phyloP scores from a whole-genome alignment of 768 basidiomycete species.

The Tephrocybe sp. region DNA sequence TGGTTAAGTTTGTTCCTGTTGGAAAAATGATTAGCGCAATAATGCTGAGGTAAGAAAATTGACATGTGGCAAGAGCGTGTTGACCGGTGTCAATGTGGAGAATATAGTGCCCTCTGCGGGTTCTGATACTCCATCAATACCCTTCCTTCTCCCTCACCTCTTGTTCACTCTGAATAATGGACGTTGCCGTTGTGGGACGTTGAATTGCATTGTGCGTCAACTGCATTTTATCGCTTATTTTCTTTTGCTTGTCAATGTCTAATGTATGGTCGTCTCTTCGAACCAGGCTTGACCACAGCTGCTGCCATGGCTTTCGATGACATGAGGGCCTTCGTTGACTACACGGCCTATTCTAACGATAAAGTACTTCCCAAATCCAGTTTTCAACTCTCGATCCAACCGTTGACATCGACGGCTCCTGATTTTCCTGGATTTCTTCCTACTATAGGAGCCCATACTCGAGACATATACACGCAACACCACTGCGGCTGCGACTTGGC shows the following conservation, averaged over 20 bases:
- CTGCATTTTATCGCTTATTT: conserved; percentile 5
- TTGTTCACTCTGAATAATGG: conserved; percentile 10
- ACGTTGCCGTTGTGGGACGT: conserved; percentile 7
- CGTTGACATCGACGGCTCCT: conserved; percentile 12
- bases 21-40: conserved; percentile 14
- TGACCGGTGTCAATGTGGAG: conserved; percentile 17
- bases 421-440: conserved; percentile 14
- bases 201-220: conserved; percentile 19
- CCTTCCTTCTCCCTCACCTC: conserved; percentile 8
- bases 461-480: background rate
- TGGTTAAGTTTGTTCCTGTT: conserved; percentile 19
- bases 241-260: conserved; percentile 10
- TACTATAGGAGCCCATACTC: conserved; percentile 10
- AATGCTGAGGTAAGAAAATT: conserved; percentile 19
- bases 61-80: conserved; percentile 25
- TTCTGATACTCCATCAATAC: conserved; percentile 14
- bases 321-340: conserved; percentile 10
- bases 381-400: background rate
- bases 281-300: conserved; percentile 13
- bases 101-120: conserved; percentile 8
- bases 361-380: conserved; percentile 1
- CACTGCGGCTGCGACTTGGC: background rate
- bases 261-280: conserved; percentile 5
- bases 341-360: conserved; percentile 4
- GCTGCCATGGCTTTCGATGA: conserved; percentile 12